Evolutionary conservation across 495 filamentous ascomycete species (phyloP).

Genomic region (Penicillium fimorum): DNA sequence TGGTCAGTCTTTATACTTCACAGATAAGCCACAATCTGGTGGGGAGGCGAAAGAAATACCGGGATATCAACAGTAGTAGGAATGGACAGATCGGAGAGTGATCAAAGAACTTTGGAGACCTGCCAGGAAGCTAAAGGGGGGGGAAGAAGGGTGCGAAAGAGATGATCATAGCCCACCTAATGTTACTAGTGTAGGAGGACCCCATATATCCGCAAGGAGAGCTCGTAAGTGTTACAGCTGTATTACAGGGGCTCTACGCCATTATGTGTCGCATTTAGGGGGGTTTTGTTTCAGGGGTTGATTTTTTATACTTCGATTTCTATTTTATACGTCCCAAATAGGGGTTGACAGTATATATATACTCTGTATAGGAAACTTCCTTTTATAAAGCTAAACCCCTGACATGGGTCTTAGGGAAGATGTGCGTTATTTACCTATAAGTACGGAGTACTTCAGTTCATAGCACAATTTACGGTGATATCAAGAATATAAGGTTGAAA

Average conservation of each 20-base stretch:
- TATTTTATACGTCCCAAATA: neutral
- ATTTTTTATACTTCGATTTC: neutral
- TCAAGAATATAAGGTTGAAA: neutral
- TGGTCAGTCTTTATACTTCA: slow-evolving; percentile 3
- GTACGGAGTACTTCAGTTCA: neutral
- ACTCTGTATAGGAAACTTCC: neutral
- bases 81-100: neutral
- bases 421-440: neutral
- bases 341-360: neutral
- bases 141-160: slow-evolving; percentile 15
- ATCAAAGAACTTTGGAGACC: slow-evolving; percentile 3
- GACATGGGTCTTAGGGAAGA: neutral
- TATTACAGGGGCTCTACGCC: slow-evolving; percentile 10
- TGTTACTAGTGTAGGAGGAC: slow-evolving; percentile 18
- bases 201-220: slow-evolving; percentile 17
- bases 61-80: neutral
- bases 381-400: neutral
- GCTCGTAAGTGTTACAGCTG: slow-evolving; percentile 8
- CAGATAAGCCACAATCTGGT: slow-evolving; percentile 2
- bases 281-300: slow-evolving; percentile 5
- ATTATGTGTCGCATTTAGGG: neutral
- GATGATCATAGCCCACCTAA: slow-evolving; percentile 26
- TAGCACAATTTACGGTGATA: neutral
- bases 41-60: slow-evolving; percentile 8
- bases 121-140: slow-evolving; percentile 8